These are phyloP conservation scores for Xylaria longipes DNA, from an alignment of 495 filamentous ascomycete species.

Conservation along the genomic window DNA sequence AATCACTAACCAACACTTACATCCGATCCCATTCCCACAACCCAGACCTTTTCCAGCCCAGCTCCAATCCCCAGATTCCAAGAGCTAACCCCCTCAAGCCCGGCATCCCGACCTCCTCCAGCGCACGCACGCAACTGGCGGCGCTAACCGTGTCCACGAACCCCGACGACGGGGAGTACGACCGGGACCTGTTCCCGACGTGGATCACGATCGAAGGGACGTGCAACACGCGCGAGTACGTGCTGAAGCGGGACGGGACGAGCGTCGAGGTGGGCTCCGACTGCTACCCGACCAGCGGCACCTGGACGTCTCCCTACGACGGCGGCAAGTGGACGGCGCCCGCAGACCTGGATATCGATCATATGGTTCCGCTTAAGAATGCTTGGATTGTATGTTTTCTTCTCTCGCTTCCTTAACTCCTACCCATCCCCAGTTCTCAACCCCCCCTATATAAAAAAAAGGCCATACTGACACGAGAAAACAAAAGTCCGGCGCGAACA, in stretches of 20 bases:
- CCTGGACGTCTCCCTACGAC: slow-evolving; percentile 72
- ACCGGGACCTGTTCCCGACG: slow-evolving; percentile 68
- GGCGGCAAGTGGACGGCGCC: slow-evolving; percentile 70
- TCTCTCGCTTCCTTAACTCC: background rate
- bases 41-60: slow-evolving; percentile 15
- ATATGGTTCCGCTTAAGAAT: slow-evolving; percentile 75
- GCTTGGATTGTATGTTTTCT: slow-evolving; percentile 67
- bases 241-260: slow-evolving; percentile 72
- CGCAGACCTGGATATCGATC: slow-evolving; percentile 75
- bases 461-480: background rate
- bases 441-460: background rate
- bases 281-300: slow-evolving; percentile 65
- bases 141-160: slow-evolving; percentile 60
- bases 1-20: slow-evolving; percentile 30
- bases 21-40: too few relatives aligned
- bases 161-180: slow-evolving; percentile 61
- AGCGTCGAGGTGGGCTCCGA: slow-evolving; percentile 55
- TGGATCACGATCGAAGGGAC: slow-evolving; percentile 68
- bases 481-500: slow-evolving; percentile 55
- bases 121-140: slow-evolving; percentile 61
- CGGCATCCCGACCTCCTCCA: slow-evolving; percentile 62
- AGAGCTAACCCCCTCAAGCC: slow-evolving; percentile 44
- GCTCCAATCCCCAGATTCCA: background rate
- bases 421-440: too few relatives aligned
- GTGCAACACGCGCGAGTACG: slow-evolving; percentile 68